phyloP scores from a whole-genome alignment of 768 basidiomycete species.

The Psilocybe cyanescens region DNA sequence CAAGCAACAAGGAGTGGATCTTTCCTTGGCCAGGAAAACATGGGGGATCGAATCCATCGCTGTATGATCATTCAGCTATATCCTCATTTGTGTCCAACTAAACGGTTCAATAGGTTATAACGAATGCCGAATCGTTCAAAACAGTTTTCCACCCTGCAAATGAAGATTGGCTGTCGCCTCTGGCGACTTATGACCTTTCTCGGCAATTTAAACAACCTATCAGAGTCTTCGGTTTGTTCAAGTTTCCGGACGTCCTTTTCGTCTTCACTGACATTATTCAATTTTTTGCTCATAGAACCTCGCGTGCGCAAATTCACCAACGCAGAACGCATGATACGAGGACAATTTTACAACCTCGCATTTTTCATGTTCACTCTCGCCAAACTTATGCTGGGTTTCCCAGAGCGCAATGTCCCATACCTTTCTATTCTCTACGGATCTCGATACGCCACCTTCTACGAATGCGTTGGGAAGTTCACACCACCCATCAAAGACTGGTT shows the following conservation, averaged over 20 bases:
- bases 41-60: constrained; percentile 12
- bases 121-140: constrained; percentile 15
- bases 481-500: neutral
- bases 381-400: constrained; percentile 17
- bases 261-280: neutral
- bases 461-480: neutral
- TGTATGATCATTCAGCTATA: neutral
- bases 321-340: constrained; percentile 15
- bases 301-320: constrained; percentile 14
- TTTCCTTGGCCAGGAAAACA: neutral
- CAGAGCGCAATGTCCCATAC: constrained; percentile 11
- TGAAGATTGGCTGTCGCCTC: constrained; percentile 20
- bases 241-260: neutral
- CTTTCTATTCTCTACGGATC: constrained; percentile 10
- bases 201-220: constrained; percentile 22
- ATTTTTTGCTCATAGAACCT: constrained; percentile 15
- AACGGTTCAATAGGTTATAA: constrained; percentile 18
- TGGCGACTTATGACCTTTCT: constrained; percentile 25
- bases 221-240: constrained; percentile 21
- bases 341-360: constrained; percentile 1
- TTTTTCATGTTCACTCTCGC: constrained; percentile 8
- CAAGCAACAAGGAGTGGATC: constrained; percentile 1
- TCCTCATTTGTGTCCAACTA: neutral
- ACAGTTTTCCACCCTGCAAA: constrained; percentile 17
- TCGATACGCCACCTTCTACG: neutral